Evolutionary conservation across 495 filamentous ascomycete genomes (phyloP).

Genomic region (Tuber melanosporum): DNA sequence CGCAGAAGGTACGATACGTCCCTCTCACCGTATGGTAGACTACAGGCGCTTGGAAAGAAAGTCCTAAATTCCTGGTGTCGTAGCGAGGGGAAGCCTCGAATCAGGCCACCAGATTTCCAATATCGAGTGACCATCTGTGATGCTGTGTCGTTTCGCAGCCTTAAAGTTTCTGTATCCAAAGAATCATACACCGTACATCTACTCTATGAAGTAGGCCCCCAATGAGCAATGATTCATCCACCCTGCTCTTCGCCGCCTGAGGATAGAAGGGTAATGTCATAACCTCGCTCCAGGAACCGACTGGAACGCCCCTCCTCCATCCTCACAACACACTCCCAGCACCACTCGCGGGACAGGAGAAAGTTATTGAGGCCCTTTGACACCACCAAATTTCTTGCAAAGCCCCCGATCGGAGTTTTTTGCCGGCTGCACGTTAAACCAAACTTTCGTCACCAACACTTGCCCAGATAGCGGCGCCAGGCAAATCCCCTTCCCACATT

Average conservation of each 20-base stretch:
- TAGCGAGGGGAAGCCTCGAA: background rate
- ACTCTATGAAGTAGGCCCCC: background rate
- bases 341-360: background rate
- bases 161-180: background rate
- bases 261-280: background rate
- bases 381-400: background rate
- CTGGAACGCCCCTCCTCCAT: background rate
- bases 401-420: background rate
- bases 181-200: background rate
- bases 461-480: background rate
- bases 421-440: background rate
- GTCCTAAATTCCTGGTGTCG: background rate
- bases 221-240: background rate
- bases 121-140: background rate
- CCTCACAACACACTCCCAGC: background rate
- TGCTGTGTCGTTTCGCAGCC: background rate
- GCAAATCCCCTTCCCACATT: background rate
- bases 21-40: background rate
- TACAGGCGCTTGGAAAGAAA: background rate
- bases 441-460: background rate
- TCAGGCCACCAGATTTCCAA: background rate
- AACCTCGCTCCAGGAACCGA: background rate
- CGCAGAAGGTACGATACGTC: rapidly evolving
- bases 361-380: background rate
- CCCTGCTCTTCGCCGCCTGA: background rate